Base-by-base conservation (phyloP, 495 filamentous ascomycete genomes). In the Amniculicola lignicola region DNA sequence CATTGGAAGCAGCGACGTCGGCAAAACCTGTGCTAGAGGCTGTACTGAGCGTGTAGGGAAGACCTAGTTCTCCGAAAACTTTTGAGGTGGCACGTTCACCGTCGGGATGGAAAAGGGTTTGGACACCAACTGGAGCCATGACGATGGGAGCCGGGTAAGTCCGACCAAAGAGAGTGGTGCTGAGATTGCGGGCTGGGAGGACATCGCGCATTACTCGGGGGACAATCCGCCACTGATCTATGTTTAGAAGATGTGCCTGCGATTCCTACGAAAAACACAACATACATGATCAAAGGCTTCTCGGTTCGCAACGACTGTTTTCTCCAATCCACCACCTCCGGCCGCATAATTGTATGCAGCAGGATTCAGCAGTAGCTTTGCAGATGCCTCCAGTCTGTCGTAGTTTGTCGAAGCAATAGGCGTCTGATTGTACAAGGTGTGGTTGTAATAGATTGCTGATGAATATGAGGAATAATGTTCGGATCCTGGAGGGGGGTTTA, bases 11-110 rank as follows among this genome's bases (percentile, higher is more conserved):
- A 2, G 68, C 82, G 0, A 86, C 83, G 25, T 74, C 72, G 59
- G 85, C 82, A 45, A 86, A 35, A 15, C 40, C 28, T 80, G 0
- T 76, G 64, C 74, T 81, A 12, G 79, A 79, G 0, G 83, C 83
- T 1, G 83, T 81, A 31, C 54, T 61, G 14, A 61, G 58, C 4
- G 25, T 41, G 36, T 61, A 61, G 1, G 58, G 58, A 5, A 61
- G 43, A 1, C 37, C 44, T 2, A 56, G 42, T 21, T 61, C 52
- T 23, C 43, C 51, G 43, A 40, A 29, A 23, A 48, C 50, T 18
- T 39, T 45, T 6, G 51, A 19, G 3, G 41, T 38, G 9, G 51
- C 27, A 19, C 24, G 39, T 35, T 54, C 51, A 16, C 51, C 51
- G 2, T 11, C 19, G 6, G 51, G 28, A 15, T 54, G 27, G 51